These are phyloP conservation scores for Penicillium parvum DNA, from an alignment of 495 filamentous ascomycete species.

Conservation along the genomic window DNA sequence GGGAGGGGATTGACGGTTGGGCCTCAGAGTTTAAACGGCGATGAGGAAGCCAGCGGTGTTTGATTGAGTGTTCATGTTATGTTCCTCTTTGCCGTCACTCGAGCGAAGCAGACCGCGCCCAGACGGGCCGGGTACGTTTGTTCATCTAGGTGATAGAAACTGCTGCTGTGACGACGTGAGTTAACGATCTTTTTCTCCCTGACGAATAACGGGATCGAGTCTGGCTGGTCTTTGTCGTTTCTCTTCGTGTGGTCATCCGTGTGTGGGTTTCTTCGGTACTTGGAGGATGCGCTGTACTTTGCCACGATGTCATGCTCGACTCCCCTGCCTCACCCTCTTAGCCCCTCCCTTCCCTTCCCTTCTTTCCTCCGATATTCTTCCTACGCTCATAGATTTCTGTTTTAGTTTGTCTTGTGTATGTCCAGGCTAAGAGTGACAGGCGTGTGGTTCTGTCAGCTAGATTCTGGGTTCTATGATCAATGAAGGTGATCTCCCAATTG, in stretches of 20 bases:
- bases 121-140: neutral
- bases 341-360: too few relatives aligned
- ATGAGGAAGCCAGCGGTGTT: slow-evolving; percentile 27
- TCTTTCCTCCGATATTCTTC: too few relatives aligned
- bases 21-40: slow-evolving; percentile 84
- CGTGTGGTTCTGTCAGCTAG: too few relatives aligned
- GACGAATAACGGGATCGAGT: slow-evolving; percentile 8
- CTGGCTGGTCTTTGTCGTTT: slow-evolving; percentile 13
- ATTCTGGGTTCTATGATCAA: too few relatives aligned
- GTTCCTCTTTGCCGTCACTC: neutral
- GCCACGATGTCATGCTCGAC: too few relatives aligned
- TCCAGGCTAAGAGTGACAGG: too few relatives aligned
- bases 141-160: neutral
- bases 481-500: too few relatives aligned
- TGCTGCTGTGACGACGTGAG: slow-evolving; percentile 12
- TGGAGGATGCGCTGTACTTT: neutral
- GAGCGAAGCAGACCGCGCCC: too few relatives aligned
- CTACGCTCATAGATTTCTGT: too few relatives aligned
- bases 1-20: slow-evolving; percentile 97
- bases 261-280: neutral
- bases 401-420: too few relatives aligned
- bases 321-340: too few relatives aligned
- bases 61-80: slow-evolving; percentile 7
- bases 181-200: slow-evolving; percentile 21
- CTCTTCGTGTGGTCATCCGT: neutral